Evolutionary conservation across 441 rosid genomes (phyloP).

Genomic region (Aleurites moluccanus): DNA sequence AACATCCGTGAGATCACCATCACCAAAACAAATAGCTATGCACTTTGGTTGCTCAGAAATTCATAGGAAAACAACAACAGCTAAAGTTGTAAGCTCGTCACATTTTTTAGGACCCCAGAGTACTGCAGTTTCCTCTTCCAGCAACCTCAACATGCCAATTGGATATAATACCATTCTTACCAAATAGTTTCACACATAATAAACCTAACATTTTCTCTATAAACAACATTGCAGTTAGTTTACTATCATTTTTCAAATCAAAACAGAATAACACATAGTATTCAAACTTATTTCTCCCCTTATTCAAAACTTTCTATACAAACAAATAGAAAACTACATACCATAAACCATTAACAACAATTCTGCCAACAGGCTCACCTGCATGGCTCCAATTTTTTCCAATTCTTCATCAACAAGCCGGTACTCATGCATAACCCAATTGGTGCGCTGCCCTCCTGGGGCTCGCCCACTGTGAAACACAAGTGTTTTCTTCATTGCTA

Average conservation of each 20-base stretch:
- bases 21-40: conserved; percentile 1
- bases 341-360: conserved; percentile 8
- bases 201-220: not conserved
- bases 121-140: not conserved
- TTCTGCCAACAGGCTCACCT: conserved; percentile 42
- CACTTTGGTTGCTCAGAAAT: conserved; percentile 10
- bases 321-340: conserved; percentile 5
- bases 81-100: not conserved
- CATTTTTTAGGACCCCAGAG: not conserved
- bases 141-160: conserved; percentile 4
- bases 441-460: conserved; percentile 81
- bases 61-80: not conserved
- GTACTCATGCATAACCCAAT: conserved; percentile 99
- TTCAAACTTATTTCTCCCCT: not conserved
- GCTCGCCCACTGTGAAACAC: conserved; percentile 91
- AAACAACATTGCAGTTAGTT: not conserved
- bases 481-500: conserved; percentile 91
- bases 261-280: conserved; percentile 14
- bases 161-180: not conserved
- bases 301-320: not conserved
- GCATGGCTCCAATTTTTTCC: conserved; percentile 44
- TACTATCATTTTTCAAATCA: not conserved
- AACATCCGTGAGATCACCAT: conserved; percentile 18
- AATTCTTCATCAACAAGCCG: conserved; percentile 72
- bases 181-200: not conserved